Percentiles rank a stretch among this genome's conserved stretches.
phyloP scores from a whole-genome alignment of 1,284 basidiomycete species.

The Sutorius eximius region DNA sequence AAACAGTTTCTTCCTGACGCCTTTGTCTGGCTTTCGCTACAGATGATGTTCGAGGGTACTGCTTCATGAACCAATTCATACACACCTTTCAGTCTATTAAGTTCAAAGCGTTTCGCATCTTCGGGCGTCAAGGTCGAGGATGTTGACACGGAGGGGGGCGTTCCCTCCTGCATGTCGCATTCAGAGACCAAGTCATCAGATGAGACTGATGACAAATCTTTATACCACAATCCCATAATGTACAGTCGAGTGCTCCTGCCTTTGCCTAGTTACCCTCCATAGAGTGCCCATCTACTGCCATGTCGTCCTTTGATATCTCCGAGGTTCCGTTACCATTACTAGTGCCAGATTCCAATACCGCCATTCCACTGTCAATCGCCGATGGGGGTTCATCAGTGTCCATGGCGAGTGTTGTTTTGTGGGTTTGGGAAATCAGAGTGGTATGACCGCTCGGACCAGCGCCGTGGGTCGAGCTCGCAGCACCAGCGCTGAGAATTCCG shows the following conservation, averaged over 20 bases:
- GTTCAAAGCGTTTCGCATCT: conserved; percentile 39
- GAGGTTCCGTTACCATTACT: conserved; percentile 14
- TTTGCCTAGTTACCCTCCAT: conserved; percentile 6
- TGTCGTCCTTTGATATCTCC: conserved; percentile 26
- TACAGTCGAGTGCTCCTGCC: not conserved
- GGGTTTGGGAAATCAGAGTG: conserved; percentile 40
- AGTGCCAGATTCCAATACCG: conserved; percentile 20
- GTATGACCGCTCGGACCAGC: conserved; percentile 72
- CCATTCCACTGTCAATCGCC: conserved; percentile 26
- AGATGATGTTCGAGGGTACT: conserved; percentile 13
- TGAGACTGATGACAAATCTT: conserved; percentile 24
- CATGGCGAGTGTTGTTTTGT: conserved; percentile 48
- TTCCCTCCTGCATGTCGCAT: conserved; percentile 14
- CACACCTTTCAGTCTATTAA: conserved; percentile 55
- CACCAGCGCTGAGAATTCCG: conserved; percentile 65
- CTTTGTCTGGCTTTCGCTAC: conserved; percentile 59
- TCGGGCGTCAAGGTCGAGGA: conserved; percentile 33
- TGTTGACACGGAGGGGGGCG: not conserved
- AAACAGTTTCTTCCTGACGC: conserved; percentile 49
- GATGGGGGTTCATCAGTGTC: conserved; percentile 45
- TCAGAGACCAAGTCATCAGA: not conserved
- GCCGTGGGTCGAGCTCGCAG: conserved; percentile 56
- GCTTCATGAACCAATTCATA: not conserved
- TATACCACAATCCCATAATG: conserved; percentile 1
- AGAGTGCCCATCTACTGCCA: conserved; percentile 25